Evolutionary conservation across 495 filamentous ascomycete species (phyloP).

Genomic region (Articulospora tetracladia): DNA sequence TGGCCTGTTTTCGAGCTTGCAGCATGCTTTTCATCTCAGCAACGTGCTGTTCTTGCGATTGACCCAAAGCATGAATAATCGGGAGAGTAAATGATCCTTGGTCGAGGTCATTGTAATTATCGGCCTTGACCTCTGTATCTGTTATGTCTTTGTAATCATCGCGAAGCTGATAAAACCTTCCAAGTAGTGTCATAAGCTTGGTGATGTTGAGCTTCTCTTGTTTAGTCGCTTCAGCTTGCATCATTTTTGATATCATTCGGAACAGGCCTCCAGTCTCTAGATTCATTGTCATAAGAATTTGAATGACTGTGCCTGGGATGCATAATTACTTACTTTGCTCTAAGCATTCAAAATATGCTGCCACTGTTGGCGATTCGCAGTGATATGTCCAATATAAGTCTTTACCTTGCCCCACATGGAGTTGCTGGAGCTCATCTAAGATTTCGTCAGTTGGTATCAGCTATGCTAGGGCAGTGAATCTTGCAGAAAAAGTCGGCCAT

Average conservation of each 20-base stretch:
- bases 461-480: background rate
- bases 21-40: background rate
- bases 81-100: background rate
- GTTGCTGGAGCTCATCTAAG: slow-evolving; percentile 9
- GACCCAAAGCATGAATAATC: background rate
- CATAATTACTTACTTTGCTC: slow-evolving; percentile 11
- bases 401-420: slow-evolving; percentile 33
- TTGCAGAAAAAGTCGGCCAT: background rate
- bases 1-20: background rate
- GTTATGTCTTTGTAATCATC: background rate
- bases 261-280: slow-evolving; percentile 38
- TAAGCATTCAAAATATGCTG: slow-evolving; percentile 35
- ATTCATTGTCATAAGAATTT: background rate
- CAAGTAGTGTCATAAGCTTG: slow-evolving; percentile 22
- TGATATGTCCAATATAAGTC: slow-evolving; percentile 36
- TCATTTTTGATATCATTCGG: slow-evolving; percentile 26
- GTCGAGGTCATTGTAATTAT: background rate
- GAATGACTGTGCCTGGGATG: background rate
- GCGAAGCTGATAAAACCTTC: slow-evolving; percentile 28
- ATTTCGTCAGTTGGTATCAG: background rate
- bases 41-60: background rate
- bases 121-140: background rate
- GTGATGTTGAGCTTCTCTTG: slow-evolving; percentile 17
- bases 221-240: slow-evolving; percentile 13
- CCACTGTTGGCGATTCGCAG: slow-evolving; percentile 24